Evolutionary conservation across 2,329 filamentous ascomycete genomes (phyloP), one percentile per base, ranked within the genome.

Genomic region (Colletotrichum nymphaeae): DNA sequence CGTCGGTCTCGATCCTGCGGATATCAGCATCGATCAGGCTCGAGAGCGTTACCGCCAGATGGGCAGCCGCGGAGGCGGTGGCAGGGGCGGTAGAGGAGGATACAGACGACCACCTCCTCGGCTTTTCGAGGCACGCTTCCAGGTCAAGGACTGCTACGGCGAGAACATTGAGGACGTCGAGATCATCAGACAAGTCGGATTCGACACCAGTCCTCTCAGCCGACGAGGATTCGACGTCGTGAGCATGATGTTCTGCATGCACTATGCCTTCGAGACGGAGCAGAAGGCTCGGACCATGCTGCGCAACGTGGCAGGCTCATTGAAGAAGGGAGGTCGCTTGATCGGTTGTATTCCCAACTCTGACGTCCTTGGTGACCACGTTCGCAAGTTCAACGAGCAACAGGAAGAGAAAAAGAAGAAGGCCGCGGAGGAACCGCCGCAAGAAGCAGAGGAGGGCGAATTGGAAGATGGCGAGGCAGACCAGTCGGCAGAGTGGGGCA

Each of bases 171-270:
- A 92, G 68, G 92, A 97, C 73, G 88, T 98, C 57, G 91, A 93
- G 16, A 93, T 98, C 76, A 88, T 99, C 63, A 90, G 90, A 62
- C 90, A 97, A 69, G 95, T 99, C 35, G 97, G 97, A 26, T 98
- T 98, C 77, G 94, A 97, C 79, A 87, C 89, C 0, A 93, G 92
- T 85, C 78, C 94, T 86, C 84, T 93, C 91, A 82, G 92, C 74
- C 91, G 91, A 66, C 93, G 93, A 68, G 95, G 96, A 4, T 99
- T 98, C 78, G 97, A 99, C 81, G 94, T 98, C 55, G 96, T 99
- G 75, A 95, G 93, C 80, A 98, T 98, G 91, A 99, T 99, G 97
- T 99, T 99, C 83, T 97, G 95, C 79, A 97, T 99, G 92, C 97
- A 99, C 84, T 99, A 99, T 82, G 95, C 97, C 6, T 99, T 98